Evolutionary conservation across 2,329 filamentous ascomycete genomes (phyloP), one percentile per base, ranked within the genome.

Genomic region (Rhynchosporium secalis): DNA sequence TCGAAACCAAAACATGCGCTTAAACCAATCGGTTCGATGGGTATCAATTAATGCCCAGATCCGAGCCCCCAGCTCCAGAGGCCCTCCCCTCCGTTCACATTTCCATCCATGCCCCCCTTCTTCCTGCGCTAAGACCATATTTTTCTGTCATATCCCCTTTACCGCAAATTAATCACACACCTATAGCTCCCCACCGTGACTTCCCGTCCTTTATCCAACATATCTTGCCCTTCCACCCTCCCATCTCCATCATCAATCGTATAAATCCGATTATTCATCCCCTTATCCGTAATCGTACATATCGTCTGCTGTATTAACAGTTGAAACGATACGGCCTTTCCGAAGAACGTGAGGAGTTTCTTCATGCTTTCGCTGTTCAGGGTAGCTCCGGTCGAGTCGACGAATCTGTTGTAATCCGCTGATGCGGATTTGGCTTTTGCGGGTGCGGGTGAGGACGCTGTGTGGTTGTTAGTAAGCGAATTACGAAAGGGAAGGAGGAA

Each of bases 201-300:
- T 41, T 36, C 48, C 26, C n/a, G 31, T 10, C 57, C 61, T 6
- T 41, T 52, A 56, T 48, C 36, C 48, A 64, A 31, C 31, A 40
- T 26, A 40, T 61, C 58, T 9, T 54, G 28, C 40, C 54, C 62
- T 3, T 9, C 36, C 9, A 38, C 51, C 20, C 15, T 4, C 51
- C n/a, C 51, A 12, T 28, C 36, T 4, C 51, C 51, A 28, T 54
- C 54, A 46, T 64, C 47, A 15, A 64, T 55, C 9, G 49, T 49
- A 6, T 49, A 20, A 29, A 61, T 40, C 33, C 45, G 43, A 46
- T 61, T 58, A 4, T 9, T 36, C 33, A 6, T 36, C 33, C 6
- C 33, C n/a, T 56, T 62, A 43, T 60, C 59, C 29, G 62, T 64
- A n/a, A 64, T 38, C 10, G 59, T 59, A 59, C 62, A 64, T 41